Conservation (phyloP, 225 moss, liverwort and hornwort species). For the Polytrichum commune region DNA sequence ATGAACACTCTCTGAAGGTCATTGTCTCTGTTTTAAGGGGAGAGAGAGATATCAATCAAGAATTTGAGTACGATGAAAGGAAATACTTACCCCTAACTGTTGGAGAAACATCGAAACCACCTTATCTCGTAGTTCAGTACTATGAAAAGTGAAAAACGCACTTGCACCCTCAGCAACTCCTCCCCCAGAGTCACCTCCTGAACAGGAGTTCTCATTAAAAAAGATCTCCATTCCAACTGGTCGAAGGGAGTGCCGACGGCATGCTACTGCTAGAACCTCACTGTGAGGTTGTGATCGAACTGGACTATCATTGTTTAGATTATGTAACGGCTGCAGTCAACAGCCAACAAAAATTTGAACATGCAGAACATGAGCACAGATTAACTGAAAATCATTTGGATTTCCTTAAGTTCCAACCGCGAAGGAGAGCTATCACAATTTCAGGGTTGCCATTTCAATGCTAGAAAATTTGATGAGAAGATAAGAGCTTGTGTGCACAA, state of each 20-base stretch:
- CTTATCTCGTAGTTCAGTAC: conserved; percentile 62
- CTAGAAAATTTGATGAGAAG: no score
- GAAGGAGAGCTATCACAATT: no score
- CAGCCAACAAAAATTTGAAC: conserved; percentile 1
- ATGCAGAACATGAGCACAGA: no score
- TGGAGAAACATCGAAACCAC: conserved; percentile 71
- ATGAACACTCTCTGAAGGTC: no score
- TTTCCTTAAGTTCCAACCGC: no score
- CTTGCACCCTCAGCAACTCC: conserved; percentile 86
- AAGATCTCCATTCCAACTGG: conserved; percentile 91
- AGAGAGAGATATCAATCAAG: no score
- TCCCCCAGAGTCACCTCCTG: conserved; percentile 48
- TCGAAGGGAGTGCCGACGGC: conserved; percentile 89
- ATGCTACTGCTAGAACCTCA: conserved; percentile 85
- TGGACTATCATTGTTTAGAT: conserved; percentile 90
- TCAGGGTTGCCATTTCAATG: no score
- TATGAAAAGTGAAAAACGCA: conserved; percentile 89
- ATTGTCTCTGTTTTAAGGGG: no score
- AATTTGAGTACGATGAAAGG: conserved; percentile 1
- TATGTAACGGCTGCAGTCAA: conserved; percentile 90
- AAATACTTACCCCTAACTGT: conserved; percentile 77
- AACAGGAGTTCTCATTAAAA: conserved; percentile 61
- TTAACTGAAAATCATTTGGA: no score
- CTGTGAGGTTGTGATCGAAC: conserved; percentile 87
- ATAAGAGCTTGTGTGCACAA: no score